A percentile compares a stretch with the other conserved stretches of the same genome.
Evolutionary conservation across 2,329 filamentous ascomycete genomes (phyloP).

Genomic region (Stemphylium beticola): DNA sequence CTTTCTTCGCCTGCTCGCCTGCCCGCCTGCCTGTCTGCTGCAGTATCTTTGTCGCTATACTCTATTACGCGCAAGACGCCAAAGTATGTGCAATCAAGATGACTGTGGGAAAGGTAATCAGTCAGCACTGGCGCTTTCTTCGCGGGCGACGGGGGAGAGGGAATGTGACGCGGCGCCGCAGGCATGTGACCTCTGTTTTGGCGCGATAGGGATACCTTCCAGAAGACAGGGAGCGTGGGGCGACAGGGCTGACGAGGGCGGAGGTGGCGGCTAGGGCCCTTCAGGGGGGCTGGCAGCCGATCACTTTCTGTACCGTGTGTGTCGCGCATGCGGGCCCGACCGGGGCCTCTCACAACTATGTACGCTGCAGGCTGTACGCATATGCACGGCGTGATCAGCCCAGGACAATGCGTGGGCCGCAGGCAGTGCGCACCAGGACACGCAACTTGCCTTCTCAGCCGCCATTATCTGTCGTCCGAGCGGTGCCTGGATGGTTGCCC

Average conservation of each 20-base stretch:
- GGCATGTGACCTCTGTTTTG: neutral
- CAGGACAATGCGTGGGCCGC: too few species aligned
- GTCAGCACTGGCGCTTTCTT: too few species aligned
- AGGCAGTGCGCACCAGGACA: neutral
- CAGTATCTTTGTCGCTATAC: too few species aligned
- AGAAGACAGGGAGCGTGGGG: slow-evolving; percentile 19
- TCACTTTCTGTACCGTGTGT: slow-evolving; percentile 10
- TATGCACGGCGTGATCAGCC: too few species aligned
- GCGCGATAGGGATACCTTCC: slow-evolving; percentile 1
- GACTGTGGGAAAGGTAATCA: too few species aligned
- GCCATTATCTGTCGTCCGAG: slow-evolving; percentile 6
- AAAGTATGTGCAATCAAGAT: too few species aligned
- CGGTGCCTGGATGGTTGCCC: slow-evolving; percentile 12
- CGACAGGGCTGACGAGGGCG: slow-evolving; percentile 19
- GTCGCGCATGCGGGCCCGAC: slow-evolving; percentile 18
- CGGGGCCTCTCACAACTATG: neutral
- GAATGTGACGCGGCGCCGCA: neutral
- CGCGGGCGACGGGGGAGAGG: neutral
- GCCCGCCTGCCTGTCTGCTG: too few species aligned
- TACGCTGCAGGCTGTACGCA: neutral
- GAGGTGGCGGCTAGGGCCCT: slow-evolving; percentile 21
- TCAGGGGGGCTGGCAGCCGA: slow-evolving; percentile 18
- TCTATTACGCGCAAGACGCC: too few species aligned
- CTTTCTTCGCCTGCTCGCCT: too few species aligned
- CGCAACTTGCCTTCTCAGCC: slow-evolving; percentile 6